Percentiles rank a stretch among this genome's conserved stretches.
Evolutionary conservation across 1,139 yeast species (phyloP).

Genomic region (Schwanniomyces etchellsii): DNA sequence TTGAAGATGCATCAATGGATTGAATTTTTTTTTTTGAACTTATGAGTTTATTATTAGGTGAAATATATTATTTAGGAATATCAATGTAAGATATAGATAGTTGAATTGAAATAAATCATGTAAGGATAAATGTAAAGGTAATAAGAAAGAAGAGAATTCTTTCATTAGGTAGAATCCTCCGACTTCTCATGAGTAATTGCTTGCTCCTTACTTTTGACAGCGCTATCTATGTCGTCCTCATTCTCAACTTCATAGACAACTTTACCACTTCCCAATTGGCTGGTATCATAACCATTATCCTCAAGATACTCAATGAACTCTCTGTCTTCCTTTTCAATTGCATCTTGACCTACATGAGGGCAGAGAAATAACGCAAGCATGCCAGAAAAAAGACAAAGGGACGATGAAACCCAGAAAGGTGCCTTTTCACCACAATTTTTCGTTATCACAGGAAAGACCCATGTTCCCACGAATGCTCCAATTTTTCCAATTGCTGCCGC

Average conservation of each 20-base stretch:
- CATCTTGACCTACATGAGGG: slow-evolving; percentile 80
- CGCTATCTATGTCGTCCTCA: too few relatives aligned
- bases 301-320: slow-evolving; percentile 61
- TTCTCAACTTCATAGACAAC: neutral
- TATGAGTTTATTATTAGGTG: too few relatives aligned
- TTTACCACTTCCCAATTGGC: slow-evolving; percentile 33
- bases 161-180: neutral
- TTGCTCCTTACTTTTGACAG: too few relatives aligned
- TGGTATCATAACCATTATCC: slow-evolving; percentile 52
- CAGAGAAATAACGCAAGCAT: slow-evolving; percentile 61
- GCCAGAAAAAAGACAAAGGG: slow-evolving; percentile 71
- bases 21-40: too few relatives aligned
- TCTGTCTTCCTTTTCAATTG: slow-evolving; percentile 72
- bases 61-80: too few relatives aligned
- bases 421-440: slow-evolving; percentile 49
- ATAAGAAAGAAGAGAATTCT: too few relatives aligned
- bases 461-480: slow-evolving; percentile 90
- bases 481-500: slow-evolving; percentile 90
- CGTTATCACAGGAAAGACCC: slow-evolving; percentile 74
- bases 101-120: too few relatives aligned
- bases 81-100: too few relatives aligned
- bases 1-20: too few relatives aligned
- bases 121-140: too few relatives aligned
- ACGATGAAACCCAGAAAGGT: slow-evolving; percentile 79
- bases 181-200: neutral